These are phyloP conservation scores for Suillus discolor DNA, from an alignment of 768 basidiomycete species.

Conservation along the genomic window DNA sequence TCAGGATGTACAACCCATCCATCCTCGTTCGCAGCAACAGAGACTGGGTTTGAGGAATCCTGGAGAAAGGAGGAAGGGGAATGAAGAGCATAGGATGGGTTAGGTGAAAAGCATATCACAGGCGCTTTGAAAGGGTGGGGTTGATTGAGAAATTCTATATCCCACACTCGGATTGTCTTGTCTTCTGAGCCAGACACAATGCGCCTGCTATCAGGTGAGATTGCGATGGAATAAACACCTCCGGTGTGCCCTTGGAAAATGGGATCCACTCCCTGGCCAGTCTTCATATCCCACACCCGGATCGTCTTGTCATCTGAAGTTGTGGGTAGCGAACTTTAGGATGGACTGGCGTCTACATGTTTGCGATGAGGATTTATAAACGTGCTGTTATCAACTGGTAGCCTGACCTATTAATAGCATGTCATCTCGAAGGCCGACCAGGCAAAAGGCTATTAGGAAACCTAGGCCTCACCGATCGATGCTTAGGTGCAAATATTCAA, in stretches of 20 bases:
- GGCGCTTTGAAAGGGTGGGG: too few species aligned
- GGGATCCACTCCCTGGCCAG: neutral
- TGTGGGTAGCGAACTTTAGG: too few species aligned
- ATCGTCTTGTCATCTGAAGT: slow-evolving; percentile 7
- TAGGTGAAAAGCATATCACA: neutral
- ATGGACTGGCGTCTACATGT: too few species aligned
- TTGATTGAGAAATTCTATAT: neutral
- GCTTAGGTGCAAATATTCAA: too few species aligned
- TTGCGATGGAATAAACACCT: neutral
- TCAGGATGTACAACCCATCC: neutral
- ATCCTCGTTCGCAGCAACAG: neutral
- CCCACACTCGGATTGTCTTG: slow-evolving; percentile 5
- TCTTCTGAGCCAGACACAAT: neutral
- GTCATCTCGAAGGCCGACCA: too few species aligned
- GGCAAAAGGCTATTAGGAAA: too few species aligned
- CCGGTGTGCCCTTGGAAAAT: neutral
- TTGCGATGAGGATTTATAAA: too few species aligned
- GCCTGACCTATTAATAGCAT: too few species aligned
- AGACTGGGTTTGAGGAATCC: neutral
- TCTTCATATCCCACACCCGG: slow-evolving; percentile 16
- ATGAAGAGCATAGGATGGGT: neutral
- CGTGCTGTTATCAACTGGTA: too few species aligned
- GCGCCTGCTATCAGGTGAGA: slow-evolving; percentile 1
- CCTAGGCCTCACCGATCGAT: too few species aligned
- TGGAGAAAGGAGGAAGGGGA: neutral